Conservation (phyloP, 257 asterid species). For the Sherardia arvensis region DNA sequence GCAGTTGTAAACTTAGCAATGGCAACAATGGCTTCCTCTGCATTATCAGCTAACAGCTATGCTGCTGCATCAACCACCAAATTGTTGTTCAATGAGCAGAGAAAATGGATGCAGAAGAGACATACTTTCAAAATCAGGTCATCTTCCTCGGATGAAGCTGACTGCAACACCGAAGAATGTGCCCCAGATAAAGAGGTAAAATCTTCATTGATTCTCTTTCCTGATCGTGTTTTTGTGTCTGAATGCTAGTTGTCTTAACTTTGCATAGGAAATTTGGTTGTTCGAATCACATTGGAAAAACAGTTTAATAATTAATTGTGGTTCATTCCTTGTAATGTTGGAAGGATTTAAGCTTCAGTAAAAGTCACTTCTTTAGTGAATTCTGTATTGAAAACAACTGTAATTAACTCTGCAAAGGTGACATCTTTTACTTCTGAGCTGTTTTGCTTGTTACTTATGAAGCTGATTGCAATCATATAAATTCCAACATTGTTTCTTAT, state of each 20-base stretch:
- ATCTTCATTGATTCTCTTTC: neutral
- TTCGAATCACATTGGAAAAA: neutral
- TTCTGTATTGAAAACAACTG: neutral
- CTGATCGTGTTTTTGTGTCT: no score
- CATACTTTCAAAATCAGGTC: slow-evolving; percentile 30
- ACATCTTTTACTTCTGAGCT: neutral
- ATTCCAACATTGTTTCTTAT: neutral
- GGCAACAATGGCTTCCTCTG: slow-evolving; percentile 6
- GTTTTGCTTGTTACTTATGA: neutral
- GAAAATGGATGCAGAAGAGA: slow-evolving; percentile 22
- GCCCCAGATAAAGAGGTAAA: slow-evolving; percentile 97
- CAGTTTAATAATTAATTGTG: neutral
- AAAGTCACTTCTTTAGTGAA: neutral
- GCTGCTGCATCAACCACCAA: slow-evolving; percentile 2
- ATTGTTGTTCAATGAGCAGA: slow-evolving; percentile 1
- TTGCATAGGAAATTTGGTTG: no score
- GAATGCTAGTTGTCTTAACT: neutral
- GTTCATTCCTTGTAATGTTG: no score
- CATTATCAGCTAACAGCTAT: slow-evolving; percentile 9
- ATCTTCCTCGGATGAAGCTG: slow-evolving; percentile 47
- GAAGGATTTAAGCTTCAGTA: no score
- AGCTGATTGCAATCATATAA: neutral
- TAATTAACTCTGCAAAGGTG: neutral
- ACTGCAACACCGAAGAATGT: slow-evolving; percentile 84
- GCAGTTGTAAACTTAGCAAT: slow-evolving; percentile 1